Evolutionary conservation across 495 filamentous ascomycete genomes (phyloP), one percentile per base, ranked within the genome.

Genomic region (Neurospora cerealis): DNA sequence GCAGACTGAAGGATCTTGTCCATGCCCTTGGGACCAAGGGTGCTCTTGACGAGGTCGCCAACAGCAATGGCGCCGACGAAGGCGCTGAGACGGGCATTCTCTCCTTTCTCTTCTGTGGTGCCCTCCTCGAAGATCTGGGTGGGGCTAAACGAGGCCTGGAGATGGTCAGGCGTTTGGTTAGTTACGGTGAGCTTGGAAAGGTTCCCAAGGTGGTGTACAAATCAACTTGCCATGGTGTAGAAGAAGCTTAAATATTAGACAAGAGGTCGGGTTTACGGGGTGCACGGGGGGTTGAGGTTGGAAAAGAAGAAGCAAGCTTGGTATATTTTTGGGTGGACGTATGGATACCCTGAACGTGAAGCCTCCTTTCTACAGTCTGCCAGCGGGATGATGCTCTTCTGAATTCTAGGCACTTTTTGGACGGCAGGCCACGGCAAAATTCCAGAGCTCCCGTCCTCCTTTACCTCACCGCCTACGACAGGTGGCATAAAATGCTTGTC

Each of bases 1-100:
- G 94, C 96, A 84, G 95, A 98, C 81, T 98, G 96, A 81, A 98
- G 85, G 82, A 99, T 99, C 87, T 99, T 98, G 86, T 99, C 96
- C 96, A 98, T 98, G 78, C 96, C 96, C 86, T 98, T 98, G 2
- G 96, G 96, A 15, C 96, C 96, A 17, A 99, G 86, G 10, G 96
- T 99, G 80, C 92, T 96, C 89, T 99, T 99, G 34, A 99, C 96
- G 77, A 97, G 81, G 81, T 98, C 96, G 62, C 96, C 96, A 46
- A 99, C 95, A 38, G 96, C 96, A 79, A 99, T 98, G 78, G 96
- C 96, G 80, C 95, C 95, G 69, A 98, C 95, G 77, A 98, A 99
- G 71, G 94, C 94, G 2, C 93, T 93, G 74, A 99, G 90, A 88
- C 96, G 93, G 75, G 96, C 96, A 91, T 99, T 99, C 86, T 99